phyloP scores from a whole-genome alignment of 164 flowering plant species.

The Tetracentron sinense region DNA sequence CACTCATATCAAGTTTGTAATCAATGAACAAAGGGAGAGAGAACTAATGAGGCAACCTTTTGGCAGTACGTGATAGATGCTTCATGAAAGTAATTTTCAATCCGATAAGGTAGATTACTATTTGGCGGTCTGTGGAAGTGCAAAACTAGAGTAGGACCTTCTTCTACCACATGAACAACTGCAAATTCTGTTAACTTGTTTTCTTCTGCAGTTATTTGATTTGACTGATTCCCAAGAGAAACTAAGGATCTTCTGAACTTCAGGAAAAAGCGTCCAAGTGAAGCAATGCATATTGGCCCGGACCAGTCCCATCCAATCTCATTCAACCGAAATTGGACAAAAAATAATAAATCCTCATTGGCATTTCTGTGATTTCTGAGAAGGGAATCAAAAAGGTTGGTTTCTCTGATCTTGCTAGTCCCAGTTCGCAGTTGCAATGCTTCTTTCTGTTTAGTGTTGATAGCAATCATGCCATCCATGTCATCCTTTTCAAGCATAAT shows the following conservation, averaged over 20 bases:
- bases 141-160: slow-evolving; percentile 69
- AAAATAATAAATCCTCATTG: slow-evolving; percentile 43
- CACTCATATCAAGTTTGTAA: not conserved
- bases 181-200: slow-evolving; percentile 43
- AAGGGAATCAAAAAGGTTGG: slow-evolving; percentile 52
- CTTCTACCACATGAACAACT: slow-evolving; percentile 66
- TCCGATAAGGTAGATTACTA: slow-evolving; percentile 62
- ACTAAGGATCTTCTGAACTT: slow-evolving; percentile 52
- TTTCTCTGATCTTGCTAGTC: slow-evolving; percentile 41
- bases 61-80: slow-evolving; percentile 69
- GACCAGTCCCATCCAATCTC: slow-evolving; percentile 63
- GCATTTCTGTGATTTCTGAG: slow-evolving; percentile 60
- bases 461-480: slow-evolving; percentile 32
- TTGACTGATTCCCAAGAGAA: slow-evolving; percentile 25
- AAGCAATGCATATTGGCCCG: slow-evolving; percentile 87
- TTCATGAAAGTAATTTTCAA: slow-evolving; percentile 67
- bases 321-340: slow-evolving; percentile 56
- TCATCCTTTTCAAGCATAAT: slow-evolving; percentile 46
- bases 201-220: slow-evolving; percentile 19
- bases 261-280: slow-evolving; percentile 79
- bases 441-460: slow-evolving; percentile 54
- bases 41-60: slow-evolving; percentile 51
- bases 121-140: slow-evolving; percentile 59
- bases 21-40: not conserved
- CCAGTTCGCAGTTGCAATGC: slow-evolving; percentile 39